Evolutionary conservation across 768 basidiomycete genomes (phyloP).

Genomic region (Russula emetica): DNA sequence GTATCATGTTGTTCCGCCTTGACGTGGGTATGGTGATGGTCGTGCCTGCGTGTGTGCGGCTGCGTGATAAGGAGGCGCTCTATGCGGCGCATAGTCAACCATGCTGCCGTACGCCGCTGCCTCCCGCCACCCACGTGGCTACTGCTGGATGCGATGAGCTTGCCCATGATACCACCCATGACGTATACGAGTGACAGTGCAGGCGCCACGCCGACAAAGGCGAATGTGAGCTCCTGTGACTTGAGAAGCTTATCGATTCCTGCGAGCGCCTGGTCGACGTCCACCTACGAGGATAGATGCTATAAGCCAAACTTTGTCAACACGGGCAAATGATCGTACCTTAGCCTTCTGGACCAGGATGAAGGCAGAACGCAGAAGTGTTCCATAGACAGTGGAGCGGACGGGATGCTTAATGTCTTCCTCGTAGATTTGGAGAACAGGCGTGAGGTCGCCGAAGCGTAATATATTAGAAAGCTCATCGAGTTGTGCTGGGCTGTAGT

Average conservation of each 20-base stretch:
- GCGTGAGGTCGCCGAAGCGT: constrained; percentile 75
- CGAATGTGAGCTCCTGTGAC: constrained; percentile 93
- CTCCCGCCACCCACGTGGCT: constrained; percentile 56
- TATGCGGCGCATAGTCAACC: constrained; percentile 72
- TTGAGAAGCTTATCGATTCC: constrained; percentile 93
- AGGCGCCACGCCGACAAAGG: constrained; percentile 94
- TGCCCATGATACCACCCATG: constrained; percentile 48
- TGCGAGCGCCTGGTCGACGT: constrained; percentile 82
- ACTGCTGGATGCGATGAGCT: constrained; percentile 47
- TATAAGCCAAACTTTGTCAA: background rate
- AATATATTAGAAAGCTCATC: constrained; percentile 60
- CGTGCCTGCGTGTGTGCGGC: constrained; percentile 33
- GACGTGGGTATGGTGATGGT: constrained; percentile 11
- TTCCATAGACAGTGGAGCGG: constrained; percentile 73
- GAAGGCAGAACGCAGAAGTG: constrained; percentile 76
- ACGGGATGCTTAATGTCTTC: constrained; percentile 87
- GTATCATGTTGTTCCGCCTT: constrained; percentile 3
- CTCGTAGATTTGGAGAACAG: constrained; percentile 85
- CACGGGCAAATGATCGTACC: constrained; percentile 39
- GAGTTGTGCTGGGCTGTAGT: constrained; percentile 61
- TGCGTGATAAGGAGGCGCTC: constrained; percentile 62
- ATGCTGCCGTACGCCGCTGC: constrained; percentile 52
- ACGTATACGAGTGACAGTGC: constrained; percentile 77
- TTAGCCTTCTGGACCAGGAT: constrained; percentile 97
- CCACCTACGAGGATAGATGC: constrained; percentile 51